Evolutionary conservation across 768 basidiomycete genomes (phyloP).

Genomic region (Kwoniella europaea): DNA sequence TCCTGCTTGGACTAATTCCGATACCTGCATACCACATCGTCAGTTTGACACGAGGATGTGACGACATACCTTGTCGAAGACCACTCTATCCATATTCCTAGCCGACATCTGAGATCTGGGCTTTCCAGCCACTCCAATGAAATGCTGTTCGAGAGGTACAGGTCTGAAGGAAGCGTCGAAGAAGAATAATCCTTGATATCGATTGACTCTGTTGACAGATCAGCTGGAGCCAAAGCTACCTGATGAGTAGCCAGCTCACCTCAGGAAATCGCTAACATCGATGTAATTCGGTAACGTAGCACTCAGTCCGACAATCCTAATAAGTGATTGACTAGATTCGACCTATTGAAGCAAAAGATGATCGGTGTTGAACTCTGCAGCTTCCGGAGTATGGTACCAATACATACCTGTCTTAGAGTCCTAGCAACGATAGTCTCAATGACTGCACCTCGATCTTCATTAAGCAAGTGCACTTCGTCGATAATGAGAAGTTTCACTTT

Average conservation of each 20-base stretch:
- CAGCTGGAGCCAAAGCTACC: neutral
- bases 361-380: neutral
- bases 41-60: too few species aligned
- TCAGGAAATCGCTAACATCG: constrained; percentile 92
- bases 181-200: constrained; percentile 85
- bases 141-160: constrained; percentile 95
- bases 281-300: constrained; percentile 96
- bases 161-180: constrained; percentile 98
- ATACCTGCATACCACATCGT: constrained; percentile 61
- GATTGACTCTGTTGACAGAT: constrained; percentile 70
- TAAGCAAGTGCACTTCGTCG: constrained; percentile 94
- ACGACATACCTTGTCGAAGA: constrained; percentile 71
- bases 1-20: constrained; percentile 81
- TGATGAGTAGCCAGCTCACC: constrained; percentile 62
- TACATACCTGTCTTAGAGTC: constrained; percentile 78
- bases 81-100: constrained; percentile 83
- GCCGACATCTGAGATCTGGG: constrained; percentile 72
- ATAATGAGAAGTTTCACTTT: constrained; percentile 92
- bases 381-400: neutral
- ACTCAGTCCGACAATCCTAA: constrained; percentile 89
- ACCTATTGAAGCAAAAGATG: constrained; percentile 65
- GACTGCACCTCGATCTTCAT: constrained; percentile 96
- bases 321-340: constrained; percentile 92
- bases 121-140: constrained; percentile 90
- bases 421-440: constrained; percentile 97